Base-by-base conservation (phyloP, 2,329 filamentous ascomycete species). In the Trichoderma atroviride region DNA sequence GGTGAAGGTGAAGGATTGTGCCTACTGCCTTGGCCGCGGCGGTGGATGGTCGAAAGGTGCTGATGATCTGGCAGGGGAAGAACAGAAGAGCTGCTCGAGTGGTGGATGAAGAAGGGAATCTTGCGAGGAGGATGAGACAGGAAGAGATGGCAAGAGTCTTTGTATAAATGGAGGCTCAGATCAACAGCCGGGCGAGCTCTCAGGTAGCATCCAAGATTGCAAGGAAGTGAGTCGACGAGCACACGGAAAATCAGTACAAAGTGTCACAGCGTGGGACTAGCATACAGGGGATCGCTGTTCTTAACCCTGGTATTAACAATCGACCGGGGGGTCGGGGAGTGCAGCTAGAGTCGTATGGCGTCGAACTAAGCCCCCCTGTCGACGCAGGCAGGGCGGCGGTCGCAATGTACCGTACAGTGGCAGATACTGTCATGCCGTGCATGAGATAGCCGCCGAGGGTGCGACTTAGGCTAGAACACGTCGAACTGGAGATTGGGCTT, bases 361-460 rank as follows among this genome's bases (percentile, higher is more conserved):
- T 58, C 24, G 29, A 43, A n/a, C 64, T 43, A 33, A 58, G 63
- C 35, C 29, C 69, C 69, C 72, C 70, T 71, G 72, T 66, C 13
- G 43, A 22, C 22, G 19, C 37, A 72, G 68, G 29, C 69, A 70
- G 70, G 71, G 70, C 69, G 72, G 29, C 24, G 64, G n/a, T 24
- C 22, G 40, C 56, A 40, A 58, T 64, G 60, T 69, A 69, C 61
- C 40, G 60, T 64, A 65, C 68, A 59, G 68, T 65, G 62, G 68
- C 69, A 72, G 72, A 68, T 72, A 70, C 73, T 78, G 72, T 76
- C 71, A 71, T 75, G 75, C 76, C 71, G 72, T 75, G 75, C 76
- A 76, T 77, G 72, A 72, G 73, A 75, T 77, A 77, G 74, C 74
- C 75, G 76, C 76, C 74, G 71, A 72, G 71, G 70, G 43, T 35